A percentile compares a stretch with the other conserved stretches of the same genome.
These are phyloP conservation scores for Lunularia cruciata DNA, from an alignment of 225 moss, liverwort and hornwort genomes.

Conservation along the genomic window DNA sequence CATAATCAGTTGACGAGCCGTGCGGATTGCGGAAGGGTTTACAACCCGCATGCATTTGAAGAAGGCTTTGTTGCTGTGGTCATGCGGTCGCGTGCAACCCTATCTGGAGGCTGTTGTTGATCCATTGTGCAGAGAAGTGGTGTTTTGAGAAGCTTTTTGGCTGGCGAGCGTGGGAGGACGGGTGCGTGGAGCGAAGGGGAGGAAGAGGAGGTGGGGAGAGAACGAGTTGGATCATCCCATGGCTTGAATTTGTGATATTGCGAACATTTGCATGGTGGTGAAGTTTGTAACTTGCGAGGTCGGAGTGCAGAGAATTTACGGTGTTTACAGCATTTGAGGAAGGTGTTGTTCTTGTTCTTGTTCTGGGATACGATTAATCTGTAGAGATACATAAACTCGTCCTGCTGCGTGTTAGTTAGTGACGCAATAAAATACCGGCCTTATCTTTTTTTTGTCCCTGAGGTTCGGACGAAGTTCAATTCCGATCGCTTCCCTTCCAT, in stretches of 20 bases:
- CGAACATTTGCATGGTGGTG: constrained; percentile 25
- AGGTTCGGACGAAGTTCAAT: constrained; percentile 15
- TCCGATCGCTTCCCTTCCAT: constrained; percentile 4
- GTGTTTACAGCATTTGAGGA: constrained; percentile 27
- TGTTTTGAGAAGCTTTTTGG: background rate
- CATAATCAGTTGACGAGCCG: background rate
- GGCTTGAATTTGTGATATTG: constrained; percentile 7
- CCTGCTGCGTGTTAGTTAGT: constrained; percentile 16
- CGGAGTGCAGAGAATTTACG: constrained; percentile 18
- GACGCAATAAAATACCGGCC: constrained; percentile 2
- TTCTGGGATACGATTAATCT: constrained; percentile 18
- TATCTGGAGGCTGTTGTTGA: constrained; percentile 23
- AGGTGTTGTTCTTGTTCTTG: constrained; percentile 9
- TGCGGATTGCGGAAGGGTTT: constrained; percentile 5
- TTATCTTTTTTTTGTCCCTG: background rate
- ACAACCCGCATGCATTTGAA: constrained; percentile 13
- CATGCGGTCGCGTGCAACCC: constrained; percentile 37
- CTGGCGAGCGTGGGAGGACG: background rate
- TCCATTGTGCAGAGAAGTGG: constrained; percentile 18
- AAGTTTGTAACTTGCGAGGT: constrained; percentile 17
- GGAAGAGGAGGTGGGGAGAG: background rate
- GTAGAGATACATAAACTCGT: constrained; percentile 9
- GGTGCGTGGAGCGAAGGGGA: background rate
- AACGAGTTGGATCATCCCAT: constrained; percentile 4
- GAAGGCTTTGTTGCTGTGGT: background rate